Conservation (phyloP, 2,329 filamentous ascomycete genomes). For the Pseudonectria buxi region DNA sequence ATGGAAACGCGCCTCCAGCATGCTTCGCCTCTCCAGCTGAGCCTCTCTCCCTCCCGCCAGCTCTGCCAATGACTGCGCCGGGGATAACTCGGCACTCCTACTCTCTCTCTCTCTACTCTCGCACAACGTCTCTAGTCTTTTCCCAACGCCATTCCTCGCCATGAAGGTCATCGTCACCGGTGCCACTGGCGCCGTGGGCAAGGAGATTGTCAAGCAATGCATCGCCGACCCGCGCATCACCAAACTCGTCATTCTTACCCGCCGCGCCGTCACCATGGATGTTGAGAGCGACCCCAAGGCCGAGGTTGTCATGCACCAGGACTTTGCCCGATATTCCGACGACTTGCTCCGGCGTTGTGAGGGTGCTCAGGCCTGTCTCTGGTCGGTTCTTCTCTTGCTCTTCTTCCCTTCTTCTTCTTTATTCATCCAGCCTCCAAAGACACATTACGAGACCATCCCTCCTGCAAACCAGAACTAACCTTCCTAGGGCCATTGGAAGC, state of each 20-base stretch:
- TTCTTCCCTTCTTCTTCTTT: neutral
- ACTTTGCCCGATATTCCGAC: constrained; percentile 46
- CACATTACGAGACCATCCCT: no score
- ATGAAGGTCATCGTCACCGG: constrained; percentile 58
- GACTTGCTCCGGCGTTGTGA: constrained; percentile 28
- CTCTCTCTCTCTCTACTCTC: no score
- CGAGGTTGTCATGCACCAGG: constrained; percentile 41
- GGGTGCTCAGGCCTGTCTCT: constrained; percentile 57
- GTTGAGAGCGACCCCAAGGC: constrained; percentile 41
- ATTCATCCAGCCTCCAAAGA: neutral
- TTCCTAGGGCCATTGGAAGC: constrained; percentile 34
- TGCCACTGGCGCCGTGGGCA: constrained; percentile 51
- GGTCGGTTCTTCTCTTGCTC: constrained; percentile 39
- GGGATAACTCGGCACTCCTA: no score
- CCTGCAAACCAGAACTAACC: no score
- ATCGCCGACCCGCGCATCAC: constrained; percentile 44
- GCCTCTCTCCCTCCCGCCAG: no score
- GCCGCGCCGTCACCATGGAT: constrained; percentile 37
- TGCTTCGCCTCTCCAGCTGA: no score
- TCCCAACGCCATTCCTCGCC: neutral
- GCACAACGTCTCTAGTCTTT: neutral
- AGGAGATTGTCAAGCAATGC: constrained; percentile 44
- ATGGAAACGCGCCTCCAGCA: no score
- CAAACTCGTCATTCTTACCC: constrained; percentile 43
- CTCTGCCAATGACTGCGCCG: no score